Evolutionary conservation across 2,329 filamentous ascomycete species (phyloP).

Genomic region (Fusarium agapanthi): DNA sequence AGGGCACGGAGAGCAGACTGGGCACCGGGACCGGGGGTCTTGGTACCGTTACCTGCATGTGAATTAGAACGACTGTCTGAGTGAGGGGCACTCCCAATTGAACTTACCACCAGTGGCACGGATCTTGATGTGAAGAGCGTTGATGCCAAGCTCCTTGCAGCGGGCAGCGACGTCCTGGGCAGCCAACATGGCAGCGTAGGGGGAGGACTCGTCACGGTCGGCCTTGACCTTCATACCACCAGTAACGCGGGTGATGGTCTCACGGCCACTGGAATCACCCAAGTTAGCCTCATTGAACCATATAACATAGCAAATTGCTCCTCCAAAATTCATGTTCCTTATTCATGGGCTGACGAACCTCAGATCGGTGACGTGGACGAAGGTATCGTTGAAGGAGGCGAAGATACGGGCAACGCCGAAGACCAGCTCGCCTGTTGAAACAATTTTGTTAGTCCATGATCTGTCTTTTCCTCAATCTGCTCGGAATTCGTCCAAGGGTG

Average conservation of each 20-base stretch:
- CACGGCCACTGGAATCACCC: conserved; percentile 87
- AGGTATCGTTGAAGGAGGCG: conserved; percentile 92
- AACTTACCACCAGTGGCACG: conserved; percentile 93
- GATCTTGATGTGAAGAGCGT: conserved; percentile 99
- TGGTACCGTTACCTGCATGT: conserved; percentile 88
- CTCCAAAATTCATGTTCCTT: conserved; percentile 14
- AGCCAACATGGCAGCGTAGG: conserved; percentile 99
- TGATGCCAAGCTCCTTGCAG: conserved; percentile 77
- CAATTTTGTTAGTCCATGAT: conserved; percentile 22
- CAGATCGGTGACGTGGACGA: conserved; percentile 99
- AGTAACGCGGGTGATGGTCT: conserved; percentile 99
- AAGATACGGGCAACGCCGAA: conserved; percentile 98
- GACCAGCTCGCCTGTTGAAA: conserved; percentile 85
- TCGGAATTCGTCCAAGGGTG: conserved; percentile 2
- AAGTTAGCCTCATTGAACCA: conserved; percentile 43
- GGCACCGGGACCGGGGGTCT: conserved; percentile 98
- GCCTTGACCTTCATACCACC: conserved; percentile 99
- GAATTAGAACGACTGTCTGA: conserved; percentile 6
- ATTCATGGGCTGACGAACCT: conserved; percentile 65
- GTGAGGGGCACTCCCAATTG: not conserved
- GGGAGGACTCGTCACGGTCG: conserved; percentile 99
- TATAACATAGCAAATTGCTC: conserved; percentile 10
- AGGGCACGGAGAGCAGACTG: conserved; percentile 99
- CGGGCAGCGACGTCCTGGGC: conserved; percentile 96
- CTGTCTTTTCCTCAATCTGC: not conserved